Conservation (phyloP, 2,329 filamentous ascomycete genomes). For the Nemania bipapillata region DNA sequence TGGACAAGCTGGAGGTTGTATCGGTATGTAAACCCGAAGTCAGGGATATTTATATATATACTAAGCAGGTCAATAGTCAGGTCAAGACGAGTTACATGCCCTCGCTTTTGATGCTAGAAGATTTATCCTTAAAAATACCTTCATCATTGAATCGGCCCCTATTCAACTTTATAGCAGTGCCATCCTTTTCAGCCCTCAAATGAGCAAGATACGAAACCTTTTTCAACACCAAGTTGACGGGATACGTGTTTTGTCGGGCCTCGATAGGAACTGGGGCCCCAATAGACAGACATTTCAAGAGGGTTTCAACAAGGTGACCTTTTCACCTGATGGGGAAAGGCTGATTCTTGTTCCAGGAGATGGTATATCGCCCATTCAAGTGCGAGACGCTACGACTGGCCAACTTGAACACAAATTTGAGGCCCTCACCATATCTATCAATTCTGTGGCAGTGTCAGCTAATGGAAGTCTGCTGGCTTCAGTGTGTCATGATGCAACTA, state of each 20-base stretch:
- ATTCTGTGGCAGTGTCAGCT: not conserved
- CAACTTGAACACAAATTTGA: not conserved
- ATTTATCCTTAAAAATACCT: not conserved
- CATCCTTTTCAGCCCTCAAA: not conserved
- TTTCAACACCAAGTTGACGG: not conserved
- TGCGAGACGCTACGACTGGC: not conserved
- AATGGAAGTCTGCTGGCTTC: not conserved
- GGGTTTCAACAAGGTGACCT: not conserved
- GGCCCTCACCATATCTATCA: no score
- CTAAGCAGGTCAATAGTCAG: not conserved
- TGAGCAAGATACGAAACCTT: not conserved
- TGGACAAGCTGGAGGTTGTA: not conserved
- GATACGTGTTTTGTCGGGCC: not conserved
- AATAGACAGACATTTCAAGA: not conserved
- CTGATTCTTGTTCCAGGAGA: not conserved
- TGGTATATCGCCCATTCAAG: not conserved
- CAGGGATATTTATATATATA: not conserved
- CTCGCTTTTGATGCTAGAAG: not conserved
- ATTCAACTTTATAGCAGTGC: not conserved
- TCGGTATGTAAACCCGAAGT: not conserved
- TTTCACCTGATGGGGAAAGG: not conserved
- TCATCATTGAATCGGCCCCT: not conserved
- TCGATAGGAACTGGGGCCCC: not conserved
- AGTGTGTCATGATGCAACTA: not conserved
- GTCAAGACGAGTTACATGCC: not conserved